Base-by-base conservation (phyloP, 176 grass and related monocot species). In the Olyra latifolia region DNA sequence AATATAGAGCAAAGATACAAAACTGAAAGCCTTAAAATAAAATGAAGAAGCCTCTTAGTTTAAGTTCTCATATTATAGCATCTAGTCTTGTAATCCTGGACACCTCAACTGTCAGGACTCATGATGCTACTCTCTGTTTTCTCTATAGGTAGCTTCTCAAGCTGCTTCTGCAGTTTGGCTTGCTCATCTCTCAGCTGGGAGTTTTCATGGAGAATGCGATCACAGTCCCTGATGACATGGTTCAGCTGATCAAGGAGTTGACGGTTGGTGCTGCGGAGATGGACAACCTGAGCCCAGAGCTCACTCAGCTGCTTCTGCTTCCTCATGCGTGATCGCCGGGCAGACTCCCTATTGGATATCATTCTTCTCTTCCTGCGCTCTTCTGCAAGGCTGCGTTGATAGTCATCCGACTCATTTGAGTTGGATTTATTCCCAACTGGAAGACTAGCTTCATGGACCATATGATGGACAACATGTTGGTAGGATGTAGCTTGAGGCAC, bases 261-360 rank as follows among this genome's bases (percentile, higher is more conserved):
- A 50, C 88, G 87, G 22, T 95, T 99, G 64, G 69, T 82, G 44
- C 61, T 56, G 32, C 90, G 86, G 56, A 99, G 81, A 65, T 91
- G 92, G 24, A 88, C 73, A 53, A 93, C 93, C 81, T 93, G 90
- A 0, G 88, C 55, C 88, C 90, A 91, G 12, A 93, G 88, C 76
- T 99, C 93, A 16, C 78, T 87, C 35, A 99, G 42, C 64, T 99
- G 93, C 69, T 92, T 93, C 79, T 99, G 96, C 87, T 99, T 95
- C 79, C 96, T 95, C 88, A 99, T 95, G 46, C 96, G 96, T 43
- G 93, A 95, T 75, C 93, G 80, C 16, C 96, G 89, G 11, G 96
- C 96, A 9, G 96, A 99, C 82, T 99, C 93, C 75, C 96, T 82
- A 64, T 99, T 99, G 8, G 96, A 99, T 75, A 95, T 41, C 96